Evolutionary conservation across 257 asterid species (phyloP), one percentile per base, ranked within the genome.

Genomic region (Penstemon newberryi): DNA sequence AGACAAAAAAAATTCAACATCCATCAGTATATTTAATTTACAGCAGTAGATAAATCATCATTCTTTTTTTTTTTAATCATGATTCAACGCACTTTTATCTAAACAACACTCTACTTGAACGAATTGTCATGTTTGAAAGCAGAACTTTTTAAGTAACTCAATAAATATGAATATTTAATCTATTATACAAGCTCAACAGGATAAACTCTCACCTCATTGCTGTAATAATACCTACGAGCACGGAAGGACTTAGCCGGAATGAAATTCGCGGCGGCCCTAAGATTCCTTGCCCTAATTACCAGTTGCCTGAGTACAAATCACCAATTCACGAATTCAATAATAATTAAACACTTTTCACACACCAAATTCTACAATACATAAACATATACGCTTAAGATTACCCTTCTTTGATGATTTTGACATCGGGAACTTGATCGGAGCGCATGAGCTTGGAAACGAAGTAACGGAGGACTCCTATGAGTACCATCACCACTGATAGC

Each of bases 341-440:
- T 25, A 25, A 25, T 25, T 25, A 25, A 25, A 25, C 2, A 25
- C 33, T 25, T 25, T 25, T 25, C 33, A 25, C 33, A 25, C 33
- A 1, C 2, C 2, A 25, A 25, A 25, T 25, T 25, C 33, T 25
- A 25, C 2, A 25, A 25, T 12, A 7, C 45, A 50, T 2, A 51
- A 44, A 49, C 37, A 59, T 44, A 33, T 15, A 8, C 19, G 5
- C 33, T 25, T 0, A 47, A 37, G 39, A 43, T 1, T 68, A 93
- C 99, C 99, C 99, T 83, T 93, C 99, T 83, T 88, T 93, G 76
- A 93, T 74, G 82, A 88, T 79, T 85, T 93, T 93, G 65, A 81
- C 73, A 81, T 93, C 97, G 65, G 97, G 99, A 47, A 67, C 45
- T 81, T 83, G 94, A 71, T 89, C 82, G 78, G 91, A 91, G 73